phyloP scores from a whole-genome alignment of 257 asterid species.

The Fraxinus anomala region DNA sequence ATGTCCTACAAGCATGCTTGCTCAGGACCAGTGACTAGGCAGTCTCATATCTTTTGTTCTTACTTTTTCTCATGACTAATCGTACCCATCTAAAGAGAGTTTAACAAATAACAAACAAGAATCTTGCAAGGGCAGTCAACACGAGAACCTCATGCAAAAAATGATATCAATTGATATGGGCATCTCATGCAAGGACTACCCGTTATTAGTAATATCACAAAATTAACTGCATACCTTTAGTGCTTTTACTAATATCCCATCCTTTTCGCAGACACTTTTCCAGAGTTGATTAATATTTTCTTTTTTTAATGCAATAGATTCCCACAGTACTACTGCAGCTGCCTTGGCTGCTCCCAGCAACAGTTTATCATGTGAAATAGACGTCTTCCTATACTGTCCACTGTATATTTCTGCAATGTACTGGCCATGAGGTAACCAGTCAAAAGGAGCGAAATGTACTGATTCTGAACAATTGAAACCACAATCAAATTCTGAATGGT shows the following conservation, averaged over 20 bases:
- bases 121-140: background rate
- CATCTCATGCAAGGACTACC: background rate
- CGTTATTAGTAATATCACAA: background rate
- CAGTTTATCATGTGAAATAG: slow-evolving; percentile 72
- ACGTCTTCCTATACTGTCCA: slow-evolving; percentile 50
- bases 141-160: background rate
- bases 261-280: slow-evolving; percentile 47
- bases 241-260: slow-evolving; percentile 59
- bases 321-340: slow-evolving; percentile 58
- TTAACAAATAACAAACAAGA: background rate
- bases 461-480: slow-evolving; percentile 82
- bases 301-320: slow-evolving; percentile 28
- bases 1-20: background rate
- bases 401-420: slow-evolving; percentile 55
- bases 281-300: slow-evolving; percentile 35
- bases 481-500: slow-evolving; percentile 63
- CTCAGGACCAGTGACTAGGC: background rate
- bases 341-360: slow-evolving; percentile 68
- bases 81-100: background rate
- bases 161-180: background rate
- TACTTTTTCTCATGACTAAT: background rate
- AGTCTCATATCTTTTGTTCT: background rate
- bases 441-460: slow-evolving; percentile 73
- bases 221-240: slow-evolving; percentile 58
- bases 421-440: slow-evolving; percentile 87